Percentiles rank a stretch among this genome's conserved stretches.
These are phyloP conservation scores for Avena atlantica DNA, from an alignment of 176 grass and related monocot species.

Conservation along the genomic window DNA sequence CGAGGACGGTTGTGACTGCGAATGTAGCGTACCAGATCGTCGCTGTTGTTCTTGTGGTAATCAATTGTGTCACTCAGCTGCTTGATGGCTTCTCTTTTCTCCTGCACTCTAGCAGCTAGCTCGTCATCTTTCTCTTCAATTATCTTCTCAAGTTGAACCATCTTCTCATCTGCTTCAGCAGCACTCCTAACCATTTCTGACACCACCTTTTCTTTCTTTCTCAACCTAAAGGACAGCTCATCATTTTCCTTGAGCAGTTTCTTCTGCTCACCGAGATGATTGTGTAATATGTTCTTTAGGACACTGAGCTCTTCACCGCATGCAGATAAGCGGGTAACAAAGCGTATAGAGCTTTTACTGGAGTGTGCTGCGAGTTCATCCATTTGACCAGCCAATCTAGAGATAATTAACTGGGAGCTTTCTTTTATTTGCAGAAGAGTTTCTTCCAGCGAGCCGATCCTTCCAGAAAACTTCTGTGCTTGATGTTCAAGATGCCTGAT, in stretches of 20 bases:
- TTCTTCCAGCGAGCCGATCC: constrained; percentile 50
- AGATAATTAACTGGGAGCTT: constrained; percentile 41
- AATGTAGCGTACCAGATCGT: constrained; percentile 55
- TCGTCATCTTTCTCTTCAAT: constrained; percentile 66
- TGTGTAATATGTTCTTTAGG: constrained; percentile 50
- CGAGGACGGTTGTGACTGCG: constrained; percentile 47
- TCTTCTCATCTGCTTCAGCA: constrained; percentile 38
- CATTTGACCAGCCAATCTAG: constrained; percentile 46
- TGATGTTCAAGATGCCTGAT: constrained; percentile 54
- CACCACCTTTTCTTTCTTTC: constrained; percentile 43
- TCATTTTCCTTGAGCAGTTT: constrained; percentile 47
- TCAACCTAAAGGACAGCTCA: constrained; percentile 45
- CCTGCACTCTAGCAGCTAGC: constrained; percentile 61
- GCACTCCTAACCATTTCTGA: constrained; percentile 40
- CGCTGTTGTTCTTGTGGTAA: constrained; percentile 79
- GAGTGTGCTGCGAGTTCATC: constrained; percentile 53
- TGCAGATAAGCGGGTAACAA: constrained; percentile 46
- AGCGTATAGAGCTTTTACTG: constrained; percentile 22
- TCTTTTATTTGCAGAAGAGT: constrained; percentile 55
- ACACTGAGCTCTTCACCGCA: constrained; percentile 55
- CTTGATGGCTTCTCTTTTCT: constrained; percentile 95
- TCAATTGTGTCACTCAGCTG: constrained; percentile 72
- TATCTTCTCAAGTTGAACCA: constrained; percentile 58
- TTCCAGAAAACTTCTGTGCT: constrained; percentile 48
- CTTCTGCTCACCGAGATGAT: constrained; percentile 61